Conservation (phyloP, 257 asterid species). For the Penstemon eatonii region DNA sequence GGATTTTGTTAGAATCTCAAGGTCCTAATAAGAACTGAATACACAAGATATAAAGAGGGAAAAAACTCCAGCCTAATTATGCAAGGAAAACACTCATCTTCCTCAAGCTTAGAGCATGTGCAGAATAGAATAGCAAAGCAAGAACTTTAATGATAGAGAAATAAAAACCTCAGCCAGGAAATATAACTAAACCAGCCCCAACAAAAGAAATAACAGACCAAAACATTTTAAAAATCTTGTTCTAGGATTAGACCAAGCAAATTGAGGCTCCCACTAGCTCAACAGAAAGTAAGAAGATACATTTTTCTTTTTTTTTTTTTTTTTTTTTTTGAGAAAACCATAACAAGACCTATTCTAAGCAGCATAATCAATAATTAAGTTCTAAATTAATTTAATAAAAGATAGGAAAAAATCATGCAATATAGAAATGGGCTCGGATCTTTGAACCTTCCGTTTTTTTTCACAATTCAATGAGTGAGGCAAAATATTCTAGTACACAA, state of each 20-base stretch:
- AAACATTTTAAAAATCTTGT: background rate
- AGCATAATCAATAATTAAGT: background rate
- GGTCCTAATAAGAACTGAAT: background rate
- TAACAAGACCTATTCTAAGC: background rate
- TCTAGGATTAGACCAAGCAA: background rate
- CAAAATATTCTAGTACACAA: background rate
- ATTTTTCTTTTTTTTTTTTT: too few species aligned
- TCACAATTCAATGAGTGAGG: background rate
- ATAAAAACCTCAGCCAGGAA: background rate
- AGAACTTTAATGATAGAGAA: too few species aligned
- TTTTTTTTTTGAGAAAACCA: too few species aligned
- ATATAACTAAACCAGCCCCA: background rate
- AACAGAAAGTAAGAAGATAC: too few species aligned
- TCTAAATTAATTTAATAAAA: background rate
- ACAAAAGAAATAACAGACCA: background rate
- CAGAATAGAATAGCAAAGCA: background rate
- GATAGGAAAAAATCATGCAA: background rate
- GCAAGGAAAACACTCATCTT: too few species aligned
- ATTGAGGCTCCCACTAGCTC: background rate
- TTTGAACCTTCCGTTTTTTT: background rate
- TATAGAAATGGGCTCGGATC: background rate
- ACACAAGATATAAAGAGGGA: too few species aligned
- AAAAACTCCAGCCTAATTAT: too few species aligned
- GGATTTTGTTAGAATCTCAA: slow-evolving; percentile 4
- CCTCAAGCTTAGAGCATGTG: slow-evolving; percentile 27